phyloP scores from a whole-genome alignment of 202 grass and related monocot species.

The Zizania palustris region DNA sequence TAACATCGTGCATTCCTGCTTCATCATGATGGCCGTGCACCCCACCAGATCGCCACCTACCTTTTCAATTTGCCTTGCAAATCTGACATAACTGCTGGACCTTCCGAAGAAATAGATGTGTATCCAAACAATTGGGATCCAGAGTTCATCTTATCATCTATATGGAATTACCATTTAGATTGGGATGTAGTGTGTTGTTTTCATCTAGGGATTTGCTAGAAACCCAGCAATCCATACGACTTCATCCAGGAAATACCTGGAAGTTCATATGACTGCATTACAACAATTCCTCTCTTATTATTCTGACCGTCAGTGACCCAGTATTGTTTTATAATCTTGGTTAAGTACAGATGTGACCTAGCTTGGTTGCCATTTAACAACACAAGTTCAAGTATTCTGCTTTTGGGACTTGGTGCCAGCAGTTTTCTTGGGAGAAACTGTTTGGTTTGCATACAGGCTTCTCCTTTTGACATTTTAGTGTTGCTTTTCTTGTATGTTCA shows the following conservation, averaged over 20 bases:
- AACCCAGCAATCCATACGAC: background rate
- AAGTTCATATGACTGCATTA: background rate
- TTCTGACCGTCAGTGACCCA: background rate
- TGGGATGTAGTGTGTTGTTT: background rate
- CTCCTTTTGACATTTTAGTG: background rate
- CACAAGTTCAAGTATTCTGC: background rate
- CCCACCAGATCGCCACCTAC: conserved; percentile 10
- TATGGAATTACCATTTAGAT: conserved; percentile 20
- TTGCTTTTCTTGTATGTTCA: conserved; percentile 6
- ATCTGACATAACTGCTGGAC: background rate
- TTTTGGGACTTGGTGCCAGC: background rate
- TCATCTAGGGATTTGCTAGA: background rate
- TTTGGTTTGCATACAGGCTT: background rate
- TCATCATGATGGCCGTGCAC: conserved; percentile 12
- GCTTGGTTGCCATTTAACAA: background rate
- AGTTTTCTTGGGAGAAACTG: background rate
- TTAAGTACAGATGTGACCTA: background rate
- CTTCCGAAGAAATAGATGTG: conserved; percentile 18
- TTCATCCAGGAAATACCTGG: no score
- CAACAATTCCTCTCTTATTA: background rate
- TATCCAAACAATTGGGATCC: background rate
- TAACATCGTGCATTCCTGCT: conserved; percentile 12
- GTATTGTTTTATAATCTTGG: background rate
- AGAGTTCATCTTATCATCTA: background rate
- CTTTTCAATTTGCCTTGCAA: conserved; percentile 3